These are phyloP conservation scores for Botrytis galanthina DNA, from an alignment of 2,329 filamentous ascomycete genomes.

Conservation along the genomic window DNA sequence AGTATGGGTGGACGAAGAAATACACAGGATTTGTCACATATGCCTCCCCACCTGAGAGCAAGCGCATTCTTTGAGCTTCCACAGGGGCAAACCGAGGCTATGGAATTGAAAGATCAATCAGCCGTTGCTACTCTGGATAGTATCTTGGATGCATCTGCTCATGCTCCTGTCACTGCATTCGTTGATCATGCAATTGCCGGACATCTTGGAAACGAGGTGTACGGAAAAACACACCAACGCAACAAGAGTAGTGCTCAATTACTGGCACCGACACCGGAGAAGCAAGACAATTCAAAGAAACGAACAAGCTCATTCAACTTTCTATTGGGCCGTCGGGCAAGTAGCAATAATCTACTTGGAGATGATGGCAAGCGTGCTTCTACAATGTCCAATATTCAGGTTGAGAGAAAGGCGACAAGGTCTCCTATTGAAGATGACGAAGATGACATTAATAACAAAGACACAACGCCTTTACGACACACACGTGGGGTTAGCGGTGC, in stretches of 20 bases:
- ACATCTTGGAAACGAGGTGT: slow-evolving; percentile 70
- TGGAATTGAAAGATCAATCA: slow-evolving; percentile 71
- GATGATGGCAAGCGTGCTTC: slow-evolving; percentile 27
- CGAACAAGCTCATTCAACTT: slow-evolving; percentile 49
- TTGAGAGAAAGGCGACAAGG: slow-evolving; percentile 25
- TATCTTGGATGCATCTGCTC: slow-evolving; percentile 85
- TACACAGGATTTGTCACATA: slow-evolving; percentile 45
- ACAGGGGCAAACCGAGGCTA: slow-evolving; percentile 46
- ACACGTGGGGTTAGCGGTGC: slow-evolving; percentile 24
- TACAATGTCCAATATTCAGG: slow-evolving; percentile 29
- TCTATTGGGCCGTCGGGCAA: slow-evolving; percentile 37
- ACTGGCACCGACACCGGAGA: slow-evolving; percentile 38
- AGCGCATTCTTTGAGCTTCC: slow-evolving; percentile 84
- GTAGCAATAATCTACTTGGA: slow-evolving; percentile 29
- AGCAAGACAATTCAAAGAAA: slow-evolving; percentile 41
- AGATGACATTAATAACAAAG: slow-evolving; percentile 30
- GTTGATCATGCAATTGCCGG: slow-evolving; percentile 85
- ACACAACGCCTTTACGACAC: slow-evolving; percentile 27
- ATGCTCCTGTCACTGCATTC: slow-evolving; percentile 85
- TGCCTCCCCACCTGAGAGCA: slow-evolving; percentile 86
- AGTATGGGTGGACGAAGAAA: slow-evolving; percentile 37
- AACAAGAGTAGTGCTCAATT: slow-evolving; percentile 46
- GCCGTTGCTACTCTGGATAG: slow-evolving; percentile 86
- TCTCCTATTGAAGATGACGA: slow-evolving; percentile 31
- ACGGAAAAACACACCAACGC: slow-evolving; percentile 57